Percentiles rank a stretch among this genome's conserved stretches.
Conservation (phyloP, 23 red algal genomes). For the Chondrus crispus region DNA sequence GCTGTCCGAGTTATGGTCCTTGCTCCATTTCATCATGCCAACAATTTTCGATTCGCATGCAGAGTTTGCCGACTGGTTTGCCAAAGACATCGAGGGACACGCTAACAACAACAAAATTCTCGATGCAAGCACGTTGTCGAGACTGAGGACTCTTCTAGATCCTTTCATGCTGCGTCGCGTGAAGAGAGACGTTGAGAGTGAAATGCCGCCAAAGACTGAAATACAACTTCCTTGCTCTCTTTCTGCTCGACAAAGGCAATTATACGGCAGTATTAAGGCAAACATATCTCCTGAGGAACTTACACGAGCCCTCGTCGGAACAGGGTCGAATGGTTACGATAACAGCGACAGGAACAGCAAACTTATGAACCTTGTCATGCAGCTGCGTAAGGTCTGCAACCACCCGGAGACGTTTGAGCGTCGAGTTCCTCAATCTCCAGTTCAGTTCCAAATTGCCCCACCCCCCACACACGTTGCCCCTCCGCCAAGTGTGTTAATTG, state of each 20-base stretch:
- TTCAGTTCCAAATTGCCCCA: constrained; percentile 69
- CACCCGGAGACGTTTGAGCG: constrained; percentile 97
- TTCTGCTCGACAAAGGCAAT: constrained; percentile 76
- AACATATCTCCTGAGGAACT: constrained; percentile 84
- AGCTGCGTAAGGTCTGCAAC: constrained; percentile 98
- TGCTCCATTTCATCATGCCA: constrained; percentile 98
- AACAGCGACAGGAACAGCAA: constrained; percentile 69
- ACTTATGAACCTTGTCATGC: constrained; percentile 99
- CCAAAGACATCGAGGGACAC: constrained; percentile 89
- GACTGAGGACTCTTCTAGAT: constrained; percentile 83
- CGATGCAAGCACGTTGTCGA: constrained; percentile 66
- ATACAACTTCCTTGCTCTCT: constrained; percentile 64
- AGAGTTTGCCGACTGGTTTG: constrained; percentile 99
- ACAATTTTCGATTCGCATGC: constrained; percentile 94
- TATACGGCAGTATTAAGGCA: constrained; percentile 81
- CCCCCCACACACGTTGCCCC: constrained; percentile 68
- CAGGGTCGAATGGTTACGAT: constrained; percentile 26
- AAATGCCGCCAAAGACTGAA: constrained; percentile 98
- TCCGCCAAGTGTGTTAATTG: constrained; percentile 65
- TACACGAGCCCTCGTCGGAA: constrained; percentile 57
- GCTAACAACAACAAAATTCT: constrained; percentile 65
- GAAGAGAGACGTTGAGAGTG: constrained; percentile 93
- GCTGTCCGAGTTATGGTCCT: constrained; percentile 94
- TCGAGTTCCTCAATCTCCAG: constrained; percentile 62
- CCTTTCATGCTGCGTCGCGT: constrained; percentile 96